Base-by-base conservation (phyloP, 495 filamentous ascomycete species). In the Penicillium chermesinum region DNA sequence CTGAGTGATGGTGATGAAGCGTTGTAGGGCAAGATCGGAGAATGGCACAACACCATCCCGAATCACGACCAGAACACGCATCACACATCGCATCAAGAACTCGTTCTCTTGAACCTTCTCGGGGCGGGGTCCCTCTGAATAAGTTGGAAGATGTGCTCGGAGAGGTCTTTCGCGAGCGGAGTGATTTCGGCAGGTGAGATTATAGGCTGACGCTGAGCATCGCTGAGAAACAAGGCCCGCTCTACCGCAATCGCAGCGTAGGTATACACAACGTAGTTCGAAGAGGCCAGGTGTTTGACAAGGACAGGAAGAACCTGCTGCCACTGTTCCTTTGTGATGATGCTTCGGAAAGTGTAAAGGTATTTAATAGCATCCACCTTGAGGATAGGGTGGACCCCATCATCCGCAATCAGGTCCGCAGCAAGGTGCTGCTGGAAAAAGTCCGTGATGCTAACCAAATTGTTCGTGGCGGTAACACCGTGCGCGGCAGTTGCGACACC, bases 351-450 rank as follows among this genome's bases (percentile, higher is more conserved):
- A 38, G 80, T 85, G 69, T 97, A 95, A 16, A 97, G 76, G 63
- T 90, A 98, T 62, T 96, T 97, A 71, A 99, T 95, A 14, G 91
- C 89, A 67, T 96, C 93, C 16, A 97, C 93, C 70, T 96, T 91
- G 43, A 96, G 77, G 49, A 99, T 90, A 12, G 90, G 85, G 53
- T 91, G 76, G 1, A 85, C 76, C 9, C 77, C 79, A 4, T 75
- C 67, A 35, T 81, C 76, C 10, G 80, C 67, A 34, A 91, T 60
- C 35, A 99, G 76, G 61, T 97, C 91, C 2, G 78, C 77, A 15
- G 90, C 91, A 59, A 97, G 84, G 62, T 96, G 79, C 27, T 83
- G 84, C 64, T 90, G 82, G 70, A 99, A 96, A 73, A 95, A 99
- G 18, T 91, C 85, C 18, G 95, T 81, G 38, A 97, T 84, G 58